Percentiles rank a stretch among this genome's conserved stretches.
These are phyloP conservation scores for Coemansia sp. DNA, from an alignment of 192 early-diverging fungal species.

Conservation along the genomic window DNA sequence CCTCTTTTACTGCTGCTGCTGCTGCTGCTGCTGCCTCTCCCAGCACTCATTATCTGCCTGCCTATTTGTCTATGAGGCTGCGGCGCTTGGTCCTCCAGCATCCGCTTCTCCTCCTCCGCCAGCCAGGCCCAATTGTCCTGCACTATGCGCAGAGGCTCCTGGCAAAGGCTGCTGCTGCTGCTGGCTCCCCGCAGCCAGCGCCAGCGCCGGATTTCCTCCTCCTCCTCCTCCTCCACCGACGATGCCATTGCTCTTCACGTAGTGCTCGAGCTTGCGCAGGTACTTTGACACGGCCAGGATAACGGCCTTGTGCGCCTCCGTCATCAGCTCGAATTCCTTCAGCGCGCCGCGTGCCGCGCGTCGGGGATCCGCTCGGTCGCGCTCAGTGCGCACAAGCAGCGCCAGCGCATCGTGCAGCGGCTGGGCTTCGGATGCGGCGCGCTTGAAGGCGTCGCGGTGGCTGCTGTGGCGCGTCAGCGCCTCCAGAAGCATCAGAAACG, in stretches of 20 bases:
- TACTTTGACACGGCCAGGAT: slow-evolving; percentile 25
- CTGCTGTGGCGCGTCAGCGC: slow-evolving; percentile 47
- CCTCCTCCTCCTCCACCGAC: too few relatives aligned
- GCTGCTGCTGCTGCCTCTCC: too few relatives aligned
- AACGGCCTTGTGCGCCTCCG: slow-evolving; percentile 2
- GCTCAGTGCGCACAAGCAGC: slow-evolving; percentile 5
- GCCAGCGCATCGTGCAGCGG: slow-evolving; percentile 33
- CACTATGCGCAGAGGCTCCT: background rate
- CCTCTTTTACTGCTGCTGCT: too few relatives aligned
- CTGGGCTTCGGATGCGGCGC: slow-evolving; percentile 34
- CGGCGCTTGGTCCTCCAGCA: slow-evolving; percentile 2
- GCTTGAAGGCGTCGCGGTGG: slow-evolving; percentile 43
- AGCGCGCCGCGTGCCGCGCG: background rate
- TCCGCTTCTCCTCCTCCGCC: background rate
- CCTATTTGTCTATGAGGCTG: background rate
- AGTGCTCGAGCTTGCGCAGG: slow-evolving; percentile 37
- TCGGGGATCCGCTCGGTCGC: background rate
- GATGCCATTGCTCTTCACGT: slow-evolving; percentile 13
- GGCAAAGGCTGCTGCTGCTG: background rate
- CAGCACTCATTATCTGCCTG: background rate
- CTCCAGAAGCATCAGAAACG: slow-evolving; percentile 49
- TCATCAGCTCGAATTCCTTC: slow-evolving; percentile 3
- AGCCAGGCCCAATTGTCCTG: background rate
- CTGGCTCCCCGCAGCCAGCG: background rate
- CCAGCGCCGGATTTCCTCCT: background rate